Evolutionary conservation across 1,284 basidiomycete species (phyloP), one percentile per base, ranked within the genome.

Genomic region (Leccinum solheimii): DNA sequence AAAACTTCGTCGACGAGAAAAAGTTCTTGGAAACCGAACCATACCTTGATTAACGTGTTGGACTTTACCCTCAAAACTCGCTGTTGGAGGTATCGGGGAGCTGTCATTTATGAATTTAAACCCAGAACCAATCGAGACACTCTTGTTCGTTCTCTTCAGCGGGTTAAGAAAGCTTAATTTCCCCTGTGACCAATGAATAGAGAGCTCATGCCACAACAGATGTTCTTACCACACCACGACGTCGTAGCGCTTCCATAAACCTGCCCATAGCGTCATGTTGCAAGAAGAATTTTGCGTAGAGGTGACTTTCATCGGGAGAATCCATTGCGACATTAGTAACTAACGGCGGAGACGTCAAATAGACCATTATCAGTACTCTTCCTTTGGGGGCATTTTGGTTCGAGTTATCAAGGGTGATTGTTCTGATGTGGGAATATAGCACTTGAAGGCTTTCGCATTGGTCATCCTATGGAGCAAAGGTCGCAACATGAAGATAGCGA

Each of bases 371-470:
- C 14, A 62, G 66, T 6, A 74, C 69, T 55, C 68, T 71, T 64
- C 54, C 64, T 61, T 65, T 58, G 0, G 69, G 61, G 34, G 65
- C 61, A 32, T 66, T 58, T 50, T 32, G 48, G 58, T 56, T 67
- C 54, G 49, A 74, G 64, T 78, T 66, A n/a, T 74, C 73, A 5
- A 86, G 71, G 3, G 69, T 70, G 53, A 83, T 71, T 9, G 76
- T 69, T 52, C 72, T 72, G 45, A 87, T 75, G 5, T 77, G 79
- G 21, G 79, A 75, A 61, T 82, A 80, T 30, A 74, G 72, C 26
- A 83, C 78, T 56, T 76, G 71, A 13, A 83, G 61, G 26, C 77
- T 76, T 49, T 83, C 81, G 56, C 76, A 81, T 51, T 71, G 61
- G 57, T 77, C 78, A 16, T 77, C 76, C 81, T 83, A 43, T 52